Evolutionary conservation across 345 rosid species (phyloP).

Genomic region (Hibiscus syriacus): DNA sequence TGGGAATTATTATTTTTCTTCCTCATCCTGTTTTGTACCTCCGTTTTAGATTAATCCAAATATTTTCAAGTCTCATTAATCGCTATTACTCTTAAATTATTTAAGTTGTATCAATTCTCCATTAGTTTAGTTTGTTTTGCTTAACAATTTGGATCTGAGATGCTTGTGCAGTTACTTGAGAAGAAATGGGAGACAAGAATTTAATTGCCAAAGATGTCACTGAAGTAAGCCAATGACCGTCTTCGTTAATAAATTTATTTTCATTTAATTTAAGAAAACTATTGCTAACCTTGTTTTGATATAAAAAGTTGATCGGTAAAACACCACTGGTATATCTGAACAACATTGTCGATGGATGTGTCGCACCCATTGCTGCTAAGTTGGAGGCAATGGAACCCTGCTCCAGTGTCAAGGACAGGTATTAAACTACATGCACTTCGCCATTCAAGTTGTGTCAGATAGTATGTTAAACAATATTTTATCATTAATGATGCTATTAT

Average conservation of each 20-base stretch:
- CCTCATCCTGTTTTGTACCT: neutral
- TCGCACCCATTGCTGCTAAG: constrained; percentile 72
- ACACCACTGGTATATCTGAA: constrained; percentile 86
- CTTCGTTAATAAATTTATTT: neutral
- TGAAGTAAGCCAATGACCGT: constrained; percentile 28
- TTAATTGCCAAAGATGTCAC: constrained; percentile 58
- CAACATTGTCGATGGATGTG: constrained; percentile 58
- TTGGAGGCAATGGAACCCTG: constrained; percentile 84
- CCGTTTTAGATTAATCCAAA: neutral
- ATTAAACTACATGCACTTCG: neutral
- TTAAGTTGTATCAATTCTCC: neutral
- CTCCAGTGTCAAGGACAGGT: constrained; percentile 67
- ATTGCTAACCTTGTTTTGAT: constrained; percentile 8
- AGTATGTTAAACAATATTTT: too few species aligned
- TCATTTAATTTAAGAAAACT: neutral
- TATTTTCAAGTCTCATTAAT: neutral
- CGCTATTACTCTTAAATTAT: neutral
- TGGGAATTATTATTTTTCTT: neutral
- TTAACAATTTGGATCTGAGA: neutral
- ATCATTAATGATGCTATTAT: too few species aligned
- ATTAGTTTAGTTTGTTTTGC: neutral
- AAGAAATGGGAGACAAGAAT: constrained; percentile 27
- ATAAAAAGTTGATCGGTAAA: constrained; percentile 52
- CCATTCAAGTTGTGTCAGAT: too few species aligned
- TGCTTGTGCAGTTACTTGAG: constrained; percentile 16